These are phyloP conservation scores for Podospora appendiculata DNA, from an alignment of 495 filamentous ascomycete species.

Conservation along the genomic window DNA sequence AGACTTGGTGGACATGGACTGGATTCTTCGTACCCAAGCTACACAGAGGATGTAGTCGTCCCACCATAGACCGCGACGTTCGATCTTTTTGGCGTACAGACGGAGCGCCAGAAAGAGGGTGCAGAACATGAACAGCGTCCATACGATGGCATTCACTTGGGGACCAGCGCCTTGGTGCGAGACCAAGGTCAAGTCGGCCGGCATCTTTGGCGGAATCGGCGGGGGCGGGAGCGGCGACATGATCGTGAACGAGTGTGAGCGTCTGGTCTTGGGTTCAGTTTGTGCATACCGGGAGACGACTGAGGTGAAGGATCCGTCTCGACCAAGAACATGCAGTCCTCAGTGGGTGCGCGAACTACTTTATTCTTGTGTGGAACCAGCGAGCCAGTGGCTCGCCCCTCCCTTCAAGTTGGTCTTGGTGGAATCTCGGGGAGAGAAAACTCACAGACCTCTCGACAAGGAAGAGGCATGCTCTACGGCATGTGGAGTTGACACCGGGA, in stretches of 20 bases:
- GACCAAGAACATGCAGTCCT: too few relatives aligned
- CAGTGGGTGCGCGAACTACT: too few relatives aligned
- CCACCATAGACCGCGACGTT: conserved; percentile 19
- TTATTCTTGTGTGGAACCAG: too few relatives aligned
- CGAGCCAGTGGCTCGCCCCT: too few relatives aligned
- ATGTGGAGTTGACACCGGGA: too few relatives aligned
- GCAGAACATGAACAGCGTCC: conserved; percentile 22
- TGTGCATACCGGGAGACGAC: too few relatives aligned
- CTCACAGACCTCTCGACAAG: too few relatives aligned
- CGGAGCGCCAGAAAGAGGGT: conserved; percentile 15
- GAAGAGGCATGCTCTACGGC: too few relatives aligned
- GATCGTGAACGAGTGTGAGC: neutral
- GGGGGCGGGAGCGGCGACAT: neutral
- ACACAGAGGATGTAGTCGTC: conserved; percentile 25
- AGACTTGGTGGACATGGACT: neutral
- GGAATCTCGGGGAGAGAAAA: too few relatives aligned
- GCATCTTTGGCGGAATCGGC: neutral
- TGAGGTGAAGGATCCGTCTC: too few relatives aligned
- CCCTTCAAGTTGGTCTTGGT: too few relatives aligned
- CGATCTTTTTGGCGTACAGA: conserved; percentile 19
- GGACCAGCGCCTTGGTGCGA: conserved; percentile 8
- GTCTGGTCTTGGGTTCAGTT: too few relatives aligned
- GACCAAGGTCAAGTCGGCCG: neutral
- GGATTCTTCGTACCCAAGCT: conserved; percentile 12
- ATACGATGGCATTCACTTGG: conserved; percentile 23